Evolutionary conservation across 768 basidiomycete genomes (phyloP).

Genomic region (Ramaria rubella): DNA sequence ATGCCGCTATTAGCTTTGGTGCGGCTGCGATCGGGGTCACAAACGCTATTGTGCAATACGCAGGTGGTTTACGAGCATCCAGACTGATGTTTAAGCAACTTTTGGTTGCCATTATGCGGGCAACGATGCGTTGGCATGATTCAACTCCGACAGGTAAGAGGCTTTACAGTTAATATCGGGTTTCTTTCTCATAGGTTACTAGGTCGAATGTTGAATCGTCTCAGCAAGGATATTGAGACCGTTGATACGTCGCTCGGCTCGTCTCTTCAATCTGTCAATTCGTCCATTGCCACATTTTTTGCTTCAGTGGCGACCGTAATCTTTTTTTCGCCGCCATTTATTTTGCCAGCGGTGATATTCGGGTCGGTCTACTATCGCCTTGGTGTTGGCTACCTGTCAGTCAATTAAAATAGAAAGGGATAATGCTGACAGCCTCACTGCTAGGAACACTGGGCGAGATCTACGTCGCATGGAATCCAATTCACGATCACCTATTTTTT

Average conservation of each 20-base stretch:
- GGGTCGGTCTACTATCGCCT: conserved; percentile 67
- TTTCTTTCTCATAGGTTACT: too few relatives aligned
- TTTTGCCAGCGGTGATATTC: conserved; percentile 71
- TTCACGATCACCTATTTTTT: conserved; percentile 76
- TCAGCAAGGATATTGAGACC: conserved; percentile 83
- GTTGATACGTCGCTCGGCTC: conserved; percentile 68
- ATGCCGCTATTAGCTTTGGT: conserved; percentile 51
- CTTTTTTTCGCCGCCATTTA: conserved; percentile 74
- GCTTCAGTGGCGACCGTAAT: conserved; percentile 68
- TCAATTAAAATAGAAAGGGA: background rate
- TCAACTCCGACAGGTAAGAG: conserved; percentile 66
- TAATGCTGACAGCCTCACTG: background rate
- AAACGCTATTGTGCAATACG: conserved; percentile 51
- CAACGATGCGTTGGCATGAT: conserved; percentile 83
- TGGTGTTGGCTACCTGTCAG: conserved; percentile 58
- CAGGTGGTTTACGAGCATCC: conserved; percentile 45
- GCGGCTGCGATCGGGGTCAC: conserved; percentile 42
- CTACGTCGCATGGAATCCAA: conserved; percentile 89
- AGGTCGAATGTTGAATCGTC: conserved; percentile 84
- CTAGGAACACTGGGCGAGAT: conserved; percentile 67
- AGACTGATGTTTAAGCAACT: conserved; percentile 40
- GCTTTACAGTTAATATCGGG: background rate
- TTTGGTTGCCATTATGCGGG: conserved; percentile 62
- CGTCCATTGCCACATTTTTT: conserved; percentile 69
- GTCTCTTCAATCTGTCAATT: conserved; percentile 70